Evolutionary conservation across 2,329 filamentous ascomycete species (phyloP).

Genomic region (Zalaria obscura): DNA sequence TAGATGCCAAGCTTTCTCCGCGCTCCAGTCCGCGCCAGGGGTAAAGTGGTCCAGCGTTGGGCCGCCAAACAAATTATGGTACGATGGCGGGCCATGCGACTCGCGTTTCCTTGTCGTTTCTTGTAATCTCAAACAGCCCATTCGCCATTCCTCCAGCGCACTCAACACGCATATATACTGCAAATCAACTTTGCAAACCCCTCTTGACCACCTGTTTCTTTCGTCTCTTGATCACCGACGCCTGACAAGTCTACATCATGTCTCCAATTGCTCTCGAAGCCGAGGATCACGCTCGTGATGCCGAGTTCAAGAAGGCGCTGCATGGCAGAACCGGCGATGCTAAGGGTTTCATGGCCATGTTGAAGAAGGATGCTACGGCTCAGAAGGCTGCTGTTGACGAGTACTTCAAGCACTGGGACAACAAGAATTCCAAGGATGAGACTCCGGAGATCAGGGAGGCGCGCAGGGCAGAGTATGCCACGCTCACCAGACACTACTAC

Average conservation of each 20-base stretch:
- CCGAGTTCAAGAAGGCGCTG: conserved; percentile 76
- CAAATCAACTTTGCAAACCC: too few species aligned
- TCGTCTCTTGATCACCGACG: too few species aligned
- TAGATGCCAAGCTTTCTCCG: too few species aligned
- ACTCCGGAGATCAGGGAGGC: conserved; percentile 72
- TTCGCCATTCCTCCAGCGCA: too few species aligned
- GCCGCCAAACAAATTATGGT: too few species aligned
- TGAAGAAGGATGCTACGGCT: conserved; percentile 65
- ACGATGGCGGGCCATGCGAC: too few species aligned
- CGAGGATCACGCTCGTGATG: conserved; percentile 26
- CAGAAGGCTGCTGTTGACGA: conserved; percentile 64
- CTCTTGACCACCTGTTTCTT: too few species aligned
- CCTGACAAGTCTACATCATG: conserved; percentile 6
- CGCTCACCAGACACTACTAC: conserved; percentile 72
- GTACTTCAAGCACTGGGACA: conserved; percentile 95
- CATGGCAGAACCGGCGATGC: conserved; percentile 59
- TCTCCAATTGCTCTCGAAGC: conserved; percentile 23
- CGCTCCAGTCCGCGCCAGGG: too few species aligned
- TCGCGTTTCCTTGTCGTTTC: too few species aligned
- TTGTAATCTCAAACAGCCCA: too few species aligned
- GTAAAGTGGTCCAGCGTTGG: too few species aligned
- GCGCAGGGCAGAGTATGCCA: conserved; percentile 71
- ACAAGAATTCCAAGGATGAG: conserved; percentile 65
- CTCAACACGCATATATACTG: too few species aligned
- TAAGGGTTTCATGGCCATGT: conserved; percentile 74